Evolutionary conservation across 2,329 filamentous ascomycete genomes (phyloP).

Genomic region (Thelonectria discophora): DNA sequence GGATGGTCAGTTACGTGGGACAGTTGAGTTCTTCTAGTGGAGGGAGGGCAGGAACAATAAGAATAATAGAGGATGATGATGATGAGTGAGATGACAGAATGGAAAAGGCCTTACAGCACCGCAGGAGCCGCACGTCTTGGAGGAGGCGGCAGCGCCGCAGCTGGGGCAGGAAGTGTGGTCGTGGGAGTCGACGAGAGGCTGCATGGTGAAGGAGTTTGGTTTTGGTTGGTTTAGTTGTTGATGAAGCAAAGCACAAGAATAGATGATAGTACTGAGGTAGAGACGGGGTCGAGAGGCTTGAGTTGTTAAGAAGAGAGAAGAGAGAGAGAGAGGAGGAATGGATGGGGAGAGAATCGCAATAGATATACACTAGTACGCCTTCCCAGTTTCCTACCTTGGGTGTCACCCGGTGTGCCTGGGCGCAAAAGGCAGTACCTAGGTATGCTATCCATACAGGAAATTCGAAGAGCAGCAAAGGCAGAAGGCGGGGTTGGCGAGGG

Average conservation of each 20-base stretch:
- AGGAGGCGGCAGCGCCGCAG: conserved; percentile 58
- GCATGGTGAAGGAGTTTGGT: conserved; percentile 35
- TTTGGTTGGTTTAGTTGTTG: conserved; percentile 1
- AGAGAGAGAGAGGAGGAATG: background rate
- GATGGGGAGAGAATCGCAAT: background rate
- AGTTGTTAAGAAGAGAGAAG: background rate
- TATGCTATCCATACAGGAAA: no score
- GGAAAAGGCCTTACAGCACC: conserved; percentile 60
- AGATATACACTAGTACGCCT: background rate
- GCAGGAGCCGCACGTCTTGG: conserved; percentile 65
- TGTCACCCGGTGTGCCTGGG: no score
- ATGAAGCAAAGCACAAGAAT: no score
- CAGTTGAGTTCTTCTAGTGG: background rate
- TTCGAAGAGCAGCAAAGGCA: no score
- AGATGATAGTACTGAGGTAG: conserved; percentile 15
- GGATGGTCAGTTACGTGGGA: conserved; percentile 6
- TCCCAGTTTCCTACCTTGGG: conserved; percentile 5
- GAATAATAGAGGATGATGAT: no score
- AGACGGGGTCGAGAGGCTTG: background rate
- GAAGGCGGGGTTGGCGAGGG: background rate
- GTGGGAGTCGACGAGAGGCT: conserved; percentile 49
- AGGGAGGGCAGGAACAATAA: background rate
- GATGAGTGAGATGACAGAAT: background rate
- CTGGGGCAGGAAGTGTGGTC: conserved; percentile 60
- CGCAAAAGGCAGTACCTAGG: no score